Evolutionary conservation across 2,329 filamentous ascomycete species (phyloP), one percentile per base, ranked within the genome.

Genomic region (Venturia effusa): DNA sequence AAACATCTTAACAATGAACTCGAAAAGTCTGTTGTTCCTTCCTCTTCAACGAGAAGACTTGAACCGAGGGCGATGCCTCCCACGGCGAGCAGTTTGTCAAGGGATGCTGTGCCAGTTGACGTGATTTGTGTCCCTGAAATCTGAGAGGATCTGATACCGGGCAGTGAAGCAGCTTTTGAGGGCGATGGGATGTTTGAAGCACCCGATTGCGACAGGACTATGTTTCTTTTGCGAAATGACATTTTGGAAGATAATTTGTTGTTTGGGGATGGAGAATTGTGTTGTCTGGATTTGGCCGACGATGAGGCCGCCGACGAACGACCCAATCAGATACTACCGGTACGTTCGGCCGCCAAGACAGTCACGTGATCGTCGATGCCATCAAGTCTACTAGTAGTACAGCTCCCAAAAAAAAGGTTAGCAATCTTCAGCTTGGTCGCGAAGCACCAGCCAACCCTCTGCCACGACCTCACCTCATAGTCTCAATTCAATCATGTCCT

Each of bases 1-100:
- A 91, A 99, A 74, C 94, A 97, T 64, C 89, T 84, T 55, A 97
- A 76, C 65, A 97, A 77, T 32, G 90, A 84, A 1, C 92, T 90
- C 0, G 90, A 87, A 77, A 96, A 99, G 74, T 99, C 94, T 0
- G 94, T 99, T 0, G 93, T 96, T 0, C 93, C 93, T 64, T 86
- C 88, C 71, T 99, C 94, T 72, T 93, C 90, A 39, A 97, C 79
- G 5, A 99, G 77, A 0, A 97, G 72, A 0, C 87, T 89, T 22
- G 85, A 90, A 0, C 94, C 94, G 7, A 97, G 80, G 0, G 90
- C 85, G 4, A 97, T 79, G 0, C 94, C 94, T 77, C 97, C 93
- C 0, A 93, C 92, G 48, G 91, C 91, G 1, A 99, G 80, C 22
- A 96, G 80, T 65, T 85, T 84, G 71, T 99, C 94, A 48, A 99